A percentile compares a stretch with the other conserved stretches of the same genome.
Evolutionary conservation across 2,329 filamentous ascomycete genomes (phyloP).

Genomic region (Stagonosporopsis cucurbitacearum): DNA sequence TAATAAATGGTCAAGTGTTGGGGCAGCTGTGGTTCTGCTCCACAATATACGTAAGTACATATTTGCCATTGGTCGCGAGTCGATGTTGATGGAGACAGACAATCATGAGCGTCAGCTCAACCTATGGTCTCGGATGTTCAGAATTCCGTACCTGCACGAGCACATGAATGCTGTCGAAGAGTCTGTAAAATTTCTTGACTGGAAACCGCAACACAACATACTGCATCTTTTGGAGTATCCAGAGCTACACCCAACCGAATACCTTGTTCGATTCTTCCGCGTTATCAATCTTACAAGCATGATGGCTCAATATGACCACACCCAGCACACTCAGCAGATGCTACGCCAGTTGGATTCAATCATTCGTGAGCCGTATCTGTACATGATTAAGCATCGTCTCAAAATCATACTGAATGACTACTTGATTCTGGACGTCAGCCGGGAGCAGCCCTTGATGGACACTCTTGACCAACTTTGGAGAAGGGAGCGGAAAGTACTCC

Average conservation of each 20-base stretch:
- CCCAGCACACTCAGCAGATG: conserved; percentile 39
- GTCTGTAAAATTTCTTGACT: conserved; percentile 70
- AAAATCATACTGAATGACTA: conserved; percentile 48
- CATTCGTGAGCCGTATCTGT: conserved; percentile 32
- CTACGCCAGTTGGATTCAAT: conserved; percentile 34
- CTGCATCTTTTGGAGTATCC: conserved; percentile 81
- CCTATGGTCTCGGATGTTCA: conserved; percentile 69
- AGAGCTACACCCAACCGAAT: conserved; percentile 76
- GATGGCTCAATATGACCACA: conserved; percentile 74
- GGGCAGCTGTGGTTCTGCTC: conserved; percentile 78
- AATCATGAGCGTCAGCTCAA: conserved; percentile 48
- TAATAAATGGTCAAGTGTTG: conserved; percentile 72
- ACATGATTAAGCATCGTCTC: conserved; percentile 41
- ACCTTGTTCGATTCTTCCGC: conserved; percentile 82
- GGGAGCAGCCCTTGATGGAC: conserved; percentile 51
- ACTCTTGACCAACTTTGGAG: conserved; percentile 87
- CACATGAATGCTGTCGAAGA: conserved; percentile 76
- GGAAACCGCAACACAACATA: conserved; percentile 66
- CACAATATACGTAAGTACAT: conserved; percentile 66
- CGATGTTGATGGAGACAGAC: conserved; percentile 32
- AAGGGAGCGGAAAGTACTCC: conserved; percentile 78
- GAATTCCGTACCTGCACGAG: conserved; percentile 76
- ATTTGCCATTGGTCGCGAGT: too few species aligned
- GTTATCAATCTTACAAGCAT: conserved; percentile 87
- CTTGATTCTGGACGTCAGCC: conserved; percentile 53